phyloP scores from a whole-genome alignment of 2,329 filamentous ascomycete species.

The Fusarium poae region DNA sequence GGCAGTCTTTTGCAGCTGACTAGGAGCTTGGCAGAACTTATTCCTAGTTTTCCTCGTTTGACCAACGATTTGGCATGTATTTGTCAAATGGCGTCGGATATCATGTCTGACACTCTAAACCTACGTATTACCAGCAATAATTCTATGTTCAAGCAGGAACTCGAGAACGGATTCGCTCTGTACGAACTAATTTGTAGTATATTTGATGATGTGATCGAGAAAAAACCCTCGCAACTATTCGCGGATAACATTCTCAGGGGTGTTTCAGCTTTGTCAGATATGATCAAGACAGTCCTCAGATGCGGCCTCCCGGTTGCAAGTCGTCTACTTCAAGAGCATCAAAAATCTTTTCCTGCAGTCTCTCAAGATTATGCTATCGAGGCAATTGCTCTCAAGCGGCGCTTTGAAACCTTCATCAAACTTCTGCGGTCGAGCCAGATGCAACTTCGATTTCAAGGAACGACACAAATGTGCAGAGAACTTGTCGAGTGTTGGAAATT shows the following conservation, averaged over 20 bases:
- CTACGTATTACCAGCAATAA: conserved; percentile 38
- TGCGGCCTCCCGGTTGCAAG: conserved; percentile 55
- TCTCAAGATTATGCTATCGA: conserved; percentile 58
- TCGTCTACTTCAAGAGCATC: conserved; percentile 47
- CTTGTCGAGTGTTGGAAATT: conserved; percentile 76
- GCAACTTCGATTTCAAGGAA: conserved; percentile 86
- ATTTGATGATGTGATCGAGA: conserved; percentile 65
- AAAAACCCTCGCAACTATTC: conserved; percentile 65
- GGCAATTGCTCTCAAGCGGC: conserved; percentile 74
- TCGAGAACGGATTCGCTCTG: conserved; percentile 58
- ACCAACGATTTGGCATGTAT: conserved; percentile 59
- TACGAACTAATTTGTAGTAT: conserved; percentile 60
- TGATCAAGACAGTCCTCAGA: conserved; percentile 59
- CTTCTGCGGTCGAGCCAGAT: conserved; percentile 88
- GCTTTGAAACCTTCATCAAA: conserved; percentile 75
- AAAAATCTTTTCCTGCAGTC: conserved; percentile 54
- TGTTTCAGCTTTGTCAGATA: conserved; percentile 59
- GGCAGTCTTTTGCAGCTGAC: conserved; percentile 59
- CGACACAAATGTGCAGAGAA: conserved; percentile 78
- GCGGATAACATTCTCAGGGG: conserved; percentile 58
- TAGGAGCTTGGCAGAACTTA: conserved; percentile 55
- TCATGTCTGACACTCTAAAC: conserved; percentile 51
- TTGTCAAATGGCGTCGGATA: conserved; percentile 53
- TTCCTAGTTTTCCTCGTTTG: conserved; percentile 62
- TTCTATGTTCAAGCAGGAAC: conserved; percentile 49